Evolutionary conservation across 106 monocot genomes (phyloP).

Genomic region (Agapanthus africanus): DNA sequence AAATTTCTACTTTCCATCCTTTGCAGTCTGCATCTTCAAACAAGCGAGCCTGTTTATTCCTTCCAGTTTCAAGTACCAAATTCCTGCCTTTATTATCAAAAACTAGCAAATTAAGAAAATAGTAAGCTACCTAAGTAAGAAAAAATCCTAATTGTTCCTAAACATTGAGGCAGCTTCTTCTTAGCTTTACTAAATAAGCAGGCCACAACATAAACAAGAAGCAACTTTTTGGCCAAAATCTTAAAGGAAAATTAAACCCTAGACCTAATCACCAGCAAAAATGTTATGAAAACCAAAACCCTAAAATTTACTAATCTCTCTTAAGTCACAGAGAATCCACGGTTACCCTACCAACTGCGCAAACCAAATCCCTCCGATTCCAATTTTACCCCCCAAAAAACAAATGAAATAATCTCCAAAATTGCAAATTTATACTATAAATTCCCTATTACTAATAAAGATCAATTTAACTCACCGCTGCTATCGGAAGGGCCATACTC

Average conservation of each 20-base stretch:
- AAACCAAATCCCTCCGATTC: background rate
- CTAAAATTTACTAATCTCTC: background rate
- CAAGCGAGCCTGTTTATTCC: too few species aligned
- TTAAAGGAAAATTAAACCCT: background rate
- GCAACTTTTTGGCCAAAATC: background rate
- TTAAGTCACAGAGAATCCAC: background rate
- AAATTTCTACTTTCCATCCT: too few species aligned
- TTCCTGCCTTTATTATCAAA: too few species aligned
- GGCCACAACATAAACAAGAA: background rate
- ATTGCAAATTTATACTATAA: background rate
- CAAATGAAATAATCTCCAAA: background rate
- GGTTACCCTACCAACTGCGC: background rate
- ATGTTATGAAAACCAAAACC: slow-evolving; percentile 1
- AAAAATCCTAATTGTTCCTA: too few species aligned
- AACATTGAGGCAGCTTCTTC: too few species aligned
- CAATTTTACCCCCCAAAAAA: background rate
- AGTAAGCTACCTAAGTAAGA: too few species aligned
- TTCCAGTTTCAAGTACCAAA: too few species aligned
- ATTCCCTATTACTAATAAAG: background rate
- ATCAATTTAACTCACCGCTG: too few species aligned
- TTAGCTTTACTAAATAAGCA: too few species aligned
- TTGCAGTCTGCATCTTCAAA: too few species aligned
- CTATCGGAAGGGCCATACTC: too few species aligned
- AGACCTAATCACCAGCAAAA: background rate
- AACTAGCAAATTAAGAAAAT: too few species aligned